Conservation (phyloP, 495 filamentous ascomycete species). For the Annulohypoxylon nitens region DNA sequence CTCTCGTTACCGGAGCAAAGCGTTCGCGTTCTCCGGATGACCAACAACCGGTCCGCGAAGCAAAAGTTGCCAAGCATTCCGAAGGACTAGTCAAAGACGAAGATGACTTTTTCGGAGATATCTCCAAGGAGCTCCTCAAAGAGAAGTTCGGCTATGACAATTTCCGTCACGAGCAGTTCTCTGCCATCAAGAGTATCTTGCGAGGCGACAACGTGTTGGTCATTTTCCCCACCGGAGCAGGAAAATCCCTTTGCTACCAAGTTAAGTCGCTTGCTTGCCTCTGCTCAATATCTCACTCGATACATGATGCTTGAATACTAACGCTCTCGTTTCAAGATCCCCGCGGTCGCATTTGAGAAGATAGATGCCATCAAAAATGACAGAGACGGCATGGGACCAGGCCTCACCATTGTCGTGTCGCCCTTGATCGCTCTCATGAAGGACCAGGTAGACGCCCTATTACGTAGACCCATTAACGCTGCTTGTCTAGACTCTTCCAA, state of each 20-base stretch:
- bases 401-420: conserved; percentile 67
- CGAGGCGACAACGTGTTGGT: conserved; percentile 64
- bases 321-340: conserved; percentile 56
- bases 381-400: conserved; percentile 45
- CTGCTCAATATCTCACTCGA: background rate
- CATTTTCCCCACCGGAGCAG: conserved; percentile 72
- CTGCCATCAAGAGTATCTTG: conserved; percentile 63
- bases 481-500: conserved; percentile 68
- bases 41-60: background rate
- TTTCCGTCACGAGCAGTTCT: conserved; percentile 68
- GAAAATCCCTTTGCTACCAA: conserved; percentile 69
- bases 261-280: conserved; percentile 30
- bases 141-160: conserved; percentile 60
- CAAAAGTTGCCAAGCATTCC: conserved; percentile 1
- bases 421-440: conserved; percentile 71
- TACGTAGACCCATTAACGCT: conserved; percentile 61
- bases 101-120: conserved; percentile 10
- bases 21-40: conserved; percentile 23
- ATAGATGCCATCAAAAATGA: conserved; percentile 53
- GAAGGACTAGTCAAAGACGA: background rate
- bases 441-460: conserved; percentile 68
- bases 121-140: conserved; percentile 47
- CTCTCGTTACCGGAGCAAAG: conserved; percentile 18
- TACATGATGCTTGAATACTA: conserved; percentile 2
- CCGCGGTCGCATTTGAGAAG: conserved; percentile 66